Percentiles rank a stretch among this genome's conserved stretches.
These are phyloP conservation scores for Erucastrum elatum DNA, from an alignment of 345 rosid species.

Conservation along the genomic window DNA sequence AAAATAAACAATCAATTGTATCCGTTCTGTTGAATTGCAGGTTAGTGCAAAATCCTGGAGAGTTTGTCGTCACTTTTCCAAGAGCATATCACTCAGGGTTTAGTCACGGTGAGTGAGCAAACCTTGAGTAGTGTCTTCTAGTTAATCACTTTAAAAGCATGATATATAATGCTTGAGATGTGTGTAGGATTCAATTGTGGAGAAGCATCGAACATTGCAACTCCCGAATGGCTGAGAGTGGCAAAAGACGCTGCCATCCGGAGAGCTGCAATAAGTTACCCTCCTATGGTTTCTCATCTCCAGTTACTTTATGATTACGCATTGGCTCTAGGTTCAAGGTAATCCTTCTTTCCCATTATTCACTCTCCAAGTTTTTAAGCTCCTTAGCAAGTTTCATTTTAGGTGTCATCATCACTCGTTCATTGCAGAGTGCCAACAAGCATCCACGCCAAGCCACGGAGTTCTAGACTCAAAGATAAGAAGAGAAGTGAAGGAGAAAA, in stretches of 20 bases:
- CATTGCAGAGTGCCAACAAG: slow-evolving; percentile 58
- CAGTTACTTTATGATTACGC: slow-evolving; percentile 97
- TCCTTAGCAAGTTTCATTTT: neutral
- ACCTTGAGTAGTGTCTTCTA: neutral
- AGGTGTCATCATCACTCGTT: slow-evolving; percentile 16
- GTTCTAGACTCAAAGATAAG: slow-evolving; percentile 91
- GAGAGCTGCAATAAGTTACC: slow-evolving; percentile 93
- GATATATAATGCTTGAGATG: neutral
- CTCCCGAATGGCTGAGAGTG: slow-evolving; percentile 83
- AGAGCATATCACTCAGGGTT: slow-evolving; percentile 98
- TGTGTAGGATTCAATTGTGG: slow-evolving; percentile 81
- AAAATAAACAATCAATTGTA: neutral
- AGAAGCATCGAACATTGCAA: slow-evolving; percentile 97
- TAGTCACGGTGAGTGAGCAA: slow-evolving; percentile 72
- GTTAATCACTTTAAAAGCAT: neutral
- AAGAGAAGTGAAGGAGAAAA: slow-evolving; percentile 83
- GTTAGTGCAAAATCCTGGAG: slow-evolving; percentile 92
- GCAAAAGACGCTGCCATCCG: slow-evolving; percentile 95
- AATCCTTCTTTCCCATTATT: too few relatives aligned
- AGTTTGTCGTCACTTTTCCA: slow-evolving; percentile 95
- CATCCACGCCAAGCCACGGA: slow-evolving; percentile 66
- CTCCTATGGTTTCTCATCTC: slow-evolving; percentile 98
- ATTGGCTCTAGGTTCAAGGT: slow-evolving; percentile 79
- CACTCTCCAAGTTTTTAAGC: neutral
- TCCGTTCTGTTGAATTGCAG: slow-evolving; percentile 35